Conservation (phyloP, 257 asterid species). For the Schizonepeta tenuifolia region DNA sequence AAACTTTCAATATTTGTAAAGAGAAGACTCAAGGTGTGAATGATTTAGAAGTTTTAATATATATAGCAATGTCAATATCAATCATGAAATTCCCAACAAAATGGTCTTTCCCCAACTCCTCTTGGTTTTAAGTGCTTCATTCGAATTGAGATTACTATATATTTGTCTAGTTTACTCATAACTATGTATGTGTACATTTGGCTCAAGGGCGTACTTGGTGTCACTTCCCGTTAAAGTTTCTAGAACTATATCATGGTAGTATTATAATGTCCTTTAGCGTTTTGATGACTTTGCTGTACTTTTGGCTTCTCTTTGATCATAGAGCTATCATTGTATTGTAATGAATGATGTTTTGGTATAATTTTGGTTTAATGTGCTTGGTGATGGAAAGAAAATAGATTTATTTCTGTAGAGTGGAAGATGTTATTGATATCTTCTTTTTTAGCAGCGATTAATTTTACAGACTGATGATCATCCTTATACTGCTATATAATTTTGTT, state of each 20-base stretch:
- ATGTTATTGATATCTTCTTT: no score
- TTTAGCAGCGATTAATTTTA: no score
- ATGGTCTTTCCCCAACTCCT: not conserved
- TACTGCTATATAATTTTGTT: no score
- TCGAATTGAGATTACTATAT: not conserved
- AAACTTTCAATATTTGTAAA: not conserved
- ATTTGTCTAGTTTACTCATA: not conserved
- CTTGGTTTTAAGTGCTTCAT: not conserved
- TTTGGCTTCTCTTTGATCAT: slow-evolving; percentile 21
- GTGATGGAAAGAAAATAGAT: no score
- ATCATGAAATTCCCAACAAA: no score
- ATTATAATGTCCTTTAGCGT: slow-evolving; percentile 29
- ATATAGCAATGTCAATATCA: not conserved
- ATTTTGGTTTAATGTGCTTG: no score
- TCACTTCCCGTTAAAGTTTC: not conserved
- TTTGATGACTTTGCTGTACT: slow-evolving; percentile 17
- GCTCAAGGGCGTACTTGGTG: not conserved
- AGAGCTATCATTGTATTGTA: no score
- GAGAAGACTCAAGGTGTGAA: not conserved
- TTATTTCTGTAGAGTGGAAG: no score
- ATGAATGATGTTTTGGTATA: no score
- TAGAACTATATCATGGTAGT: slow-evolving; percentile 12
- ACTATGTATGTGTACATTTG: not conserved
- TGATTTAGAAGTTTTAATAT: not conserved
- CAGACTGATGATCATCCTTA: no score